These are phyloP conservation scores for Aspergillus fumigatiaffinis DNA, from an alignment of 2,329 filamentous ascomycete genomes.

Conservation along the genomic window DNA sequence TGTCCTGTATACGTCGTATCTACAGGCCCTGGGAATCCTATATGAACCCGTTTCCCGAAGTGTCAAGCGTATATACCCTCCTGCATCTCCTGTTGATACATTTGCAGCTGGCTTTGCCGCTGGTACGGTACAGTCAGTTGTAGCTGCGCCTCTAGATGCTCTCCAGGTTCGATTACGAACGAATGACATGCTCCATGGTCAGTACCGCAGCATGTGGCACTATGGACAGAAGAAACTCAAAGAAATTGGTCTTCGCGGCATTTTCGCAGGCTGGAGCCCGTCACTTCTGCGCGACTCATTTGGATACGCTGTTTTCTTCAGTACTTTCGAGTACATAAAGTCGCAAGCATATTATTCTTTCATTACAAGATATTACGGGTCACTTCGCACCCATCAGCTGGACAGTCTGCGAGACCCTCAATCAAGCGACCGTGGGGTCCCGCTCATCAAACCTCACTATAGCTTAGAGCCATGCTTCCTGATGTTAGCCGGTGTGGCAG, in stretches of 20 bases:
- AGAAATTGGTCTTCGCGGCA: constrained; percentile 57
- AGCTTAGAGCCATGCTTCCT: constrained; percentile 60
- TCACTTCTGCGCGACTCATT: constrained; percentile 58
- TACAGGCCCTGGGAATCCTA: constrained; percentile 55
- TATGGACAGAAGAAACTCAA: constrained; percentile 56
- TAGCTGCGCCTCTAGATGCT: constrained; percentile 62
- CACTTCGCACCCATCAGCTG: constrained; percentile 25
- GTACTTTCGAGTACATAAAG: constrained; percentile 61
- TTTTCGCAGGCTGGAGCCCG: constrained; percentile 61
- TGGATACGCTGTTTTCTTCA: constrained; percentile 60
- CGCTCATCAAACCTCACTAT: constrained; percentile 59
- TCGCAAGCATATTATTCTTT: constrained; percentile 60
- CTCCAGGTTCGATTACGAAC: constrained; percentile 60
- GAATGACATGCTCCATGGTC: constrained; percentile 55
- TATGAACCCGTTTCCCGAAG: constrained; percentile 56
- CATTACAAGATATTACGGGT: constrained; percentile 56
- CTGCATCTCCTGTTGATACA: constrained; percentile 50
- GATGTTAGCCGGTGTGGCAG: constrained; percentile 55
- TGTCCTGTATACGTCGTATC: constrained; percentile 60
- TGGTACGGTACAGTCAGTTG: constrained; percentile 56
- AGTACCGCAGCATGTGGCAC: constrained; percentile 61
- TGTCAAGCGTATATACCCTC: constrained; percentile 57
- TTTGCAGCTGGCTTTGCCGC: constrained; percentile 59
- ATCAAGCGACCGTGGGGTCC: constrained; percentile 31
- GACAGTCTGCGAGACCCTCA: constrained; percentile 24